phyloP scores from a whole-genome alignment of 148 eudicot genomes.

The Euryodendron excelsum region DNA sequence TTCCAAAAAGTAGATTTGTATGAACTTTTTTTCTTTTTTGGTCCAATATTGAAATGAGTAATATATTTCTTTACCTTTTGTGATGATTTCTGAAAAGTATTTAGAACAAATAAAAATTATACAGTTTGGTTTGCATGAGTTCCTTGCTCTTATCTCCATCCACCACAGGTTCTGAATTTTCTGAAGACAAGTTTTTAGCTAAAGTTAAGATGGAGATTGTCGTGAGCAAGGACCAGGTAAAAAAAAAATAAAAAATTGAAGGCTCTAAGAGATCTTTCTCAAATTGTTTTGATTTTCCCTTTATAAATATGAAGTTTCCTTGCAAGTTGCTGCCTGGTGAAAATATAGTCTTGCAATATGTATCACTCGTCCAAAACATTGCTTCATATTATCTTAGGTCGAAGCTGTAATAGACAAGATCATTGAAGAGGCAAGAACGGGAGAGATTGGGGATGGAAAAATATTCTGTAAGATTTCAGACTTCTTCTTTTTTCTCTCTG shows the following conservation, averaged over 20 bases:
- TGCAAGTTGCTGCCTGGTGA: slow-evolving; percentile 7
- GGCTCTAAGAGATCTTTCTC: neutral
- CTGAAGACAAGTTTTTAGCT: slow-evolving; percentile 73
- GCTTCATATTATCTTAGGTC: slow-evolving; percentile 47
- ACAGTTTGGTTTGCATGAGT: slow-evolving; percentile 11
- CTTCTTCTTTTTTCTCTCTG: neutral
- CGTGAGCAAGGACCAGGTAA: slow-evolving; percentile 89
- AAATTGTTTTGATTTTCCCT: neutral
- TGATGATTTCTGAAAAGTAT: neutral
- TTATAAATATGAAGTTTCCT: neutral
- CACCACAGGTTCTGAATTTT: slow-evolving; percentile 77
- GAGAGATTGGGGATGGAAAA: slow-evolving; percentile 91
- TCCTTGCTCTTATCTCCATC: neutral
- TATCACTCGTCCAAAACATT: neutral
- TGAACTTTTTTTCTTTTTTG: neutral
- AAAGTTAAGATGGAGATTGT: slow-evolving; percentile 92
- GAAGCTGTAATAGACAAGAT: slow-evolving; percentile 72
- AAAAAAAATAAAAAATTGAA: slow-evolving; percentile 10
- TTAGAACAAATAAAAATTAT: neutral
- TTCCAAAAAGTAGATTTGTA: neutral
- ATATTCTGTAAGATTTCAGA: slow-evolving; percentile 62
- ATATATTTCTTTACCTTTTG: neutral
- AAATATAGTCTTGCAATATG: neutral
- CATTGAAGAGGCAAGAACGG: slow-evolving; percentile 72
- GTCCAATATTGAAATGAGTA: neutral